A percentile compares a stretch with the other conserved stretches of the same genome.
These are phyloP conservation scores for Rosellinia necatrix DNA, from an alignment of 2,329 filamentous ascomycete genomes.

Conservation along the genomic window DNA sequence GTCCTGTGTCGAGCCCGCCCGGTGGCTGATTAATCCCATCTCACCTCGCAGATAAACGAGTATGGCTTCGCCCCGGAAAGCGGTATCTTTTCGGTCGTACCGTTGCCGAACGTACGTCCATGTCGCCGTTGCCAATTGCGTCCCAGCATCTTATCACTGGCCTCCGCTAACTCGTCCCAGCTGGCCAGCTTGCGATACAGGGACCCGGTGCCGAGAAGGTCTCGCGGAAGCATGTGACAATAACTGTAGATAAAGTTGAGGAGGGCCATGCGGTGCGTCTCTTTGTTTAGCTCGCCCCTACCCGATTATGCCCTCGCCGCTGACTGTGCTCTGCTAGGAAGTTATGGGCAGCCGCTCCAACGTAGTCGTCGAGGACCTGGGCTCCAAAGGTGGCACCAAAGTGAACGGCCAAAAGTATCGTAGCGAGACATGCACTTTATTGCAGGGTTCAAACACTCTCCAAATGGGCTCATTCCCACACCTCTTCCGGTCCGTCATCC, in stretches of 20 bases:
- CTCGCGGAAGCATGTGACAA: constrained; percentile 84
- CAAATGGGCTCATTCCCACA: constrained; percentile 72
- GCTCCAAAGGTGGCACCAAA: constrained; percentile 82
- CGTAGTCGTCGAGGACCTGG: constrained; percentile 75
- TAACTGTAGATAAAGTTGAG: constrained; percentile 69
- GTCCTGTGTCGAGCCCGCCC: constrained; percentile 3
- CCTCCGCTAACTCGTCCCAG: constrained; percentile 45
- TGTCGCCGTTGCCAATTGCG: neutral
- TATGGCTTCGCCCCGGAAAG: constrained; percentile 87
- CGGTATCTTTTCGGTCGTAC: constrained; percentile 86
- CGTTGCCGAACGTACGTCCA: constrained; percentile 61
- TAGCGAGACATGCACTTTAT: constrained; percentile 62
- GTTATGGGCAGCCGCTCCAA: constrained; percentile 68
- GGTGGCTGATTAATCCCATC: constrained; percentile 22
- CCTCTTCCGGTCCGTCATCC: constrained; percentile 57
- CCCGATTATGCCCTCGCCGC: neutral
- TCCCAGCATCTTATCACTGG: neutral
- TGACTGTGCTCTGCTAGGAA: constrained; percentile 49
- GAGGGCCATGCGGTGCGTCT: constrained; percentile 67
- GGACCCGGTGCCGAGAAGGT: constrained; percentile 72
- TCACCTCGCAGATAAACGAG: constrained; percentile 61
- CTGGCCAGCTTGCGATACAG: constrained; percentile 67
- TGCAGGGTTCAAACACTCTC: constrained; percentile 64
- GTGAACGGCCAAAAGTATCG: constrained; percentile 76
- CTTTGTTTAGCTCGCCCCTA: neutral